A percentile compares a stretch with the other conserved stretches of the same genome.
Conservation (phyloP, 2,329 filamentous ascomycete genomes). For the Colletotrichum aenigma region DNA sequence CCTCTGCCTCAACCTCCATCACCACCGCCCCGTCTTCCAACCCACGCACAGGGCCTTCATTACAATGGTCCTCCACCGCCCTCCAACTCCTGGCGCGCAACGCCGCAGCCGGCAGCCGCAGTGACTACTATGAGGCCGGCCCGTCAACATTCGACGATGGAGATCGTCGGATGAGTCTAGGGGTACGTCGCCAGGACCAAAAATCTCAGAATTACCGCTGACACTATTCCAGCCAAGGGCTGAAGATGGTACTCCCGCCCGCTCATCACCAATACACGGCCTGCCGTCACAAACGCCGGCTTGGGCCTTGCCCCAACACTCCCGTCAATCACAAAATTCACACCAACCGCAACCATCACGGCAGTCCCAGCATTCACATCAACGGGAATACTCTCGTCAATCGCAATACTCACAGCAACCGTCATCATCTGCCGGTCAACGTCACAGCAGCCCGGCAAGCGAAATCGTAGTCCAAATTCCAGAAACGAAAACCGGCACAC, state of each 20-base stretch:
- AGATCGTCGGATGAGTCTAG: neutral
- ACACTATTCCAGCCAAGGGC: neutral
- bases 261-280: neutral
- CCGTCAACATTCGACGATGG: neutral
- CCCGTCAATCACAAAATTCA: neutral
- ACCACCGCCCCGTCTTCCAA: neutral
- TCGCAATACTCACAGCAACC: neutral
- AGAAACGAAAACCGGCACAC: neutral
- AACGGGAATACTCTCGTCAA: neutral
- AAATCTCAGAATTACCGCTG: neutral
- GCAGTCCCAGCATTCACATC: neutral
- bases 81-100: neutral
- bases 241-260: neutral
- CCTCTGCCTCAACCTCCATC: neutral
- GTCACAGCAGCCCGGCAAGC: neutral
- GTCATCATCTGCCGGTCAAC: neutral
- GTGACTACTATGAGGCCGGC: neutral
- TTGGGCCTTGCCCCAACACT: neutral
- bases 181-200: neutral
- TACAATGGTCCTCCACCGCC: neutral
- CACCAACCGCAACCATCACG: neutral
- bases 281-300: neutral
- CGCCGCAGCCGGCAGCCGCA: neutral
- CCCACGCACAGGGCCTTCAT: neutral
- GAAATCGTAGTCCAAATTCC: neutral